Percentiles rank a stretch among this genome's conserved stretches.
phyloP scores from a whole-genome alignment of 495 filamentous ascomycete genomes.

The Penicillium longicatenatum region DNA sequence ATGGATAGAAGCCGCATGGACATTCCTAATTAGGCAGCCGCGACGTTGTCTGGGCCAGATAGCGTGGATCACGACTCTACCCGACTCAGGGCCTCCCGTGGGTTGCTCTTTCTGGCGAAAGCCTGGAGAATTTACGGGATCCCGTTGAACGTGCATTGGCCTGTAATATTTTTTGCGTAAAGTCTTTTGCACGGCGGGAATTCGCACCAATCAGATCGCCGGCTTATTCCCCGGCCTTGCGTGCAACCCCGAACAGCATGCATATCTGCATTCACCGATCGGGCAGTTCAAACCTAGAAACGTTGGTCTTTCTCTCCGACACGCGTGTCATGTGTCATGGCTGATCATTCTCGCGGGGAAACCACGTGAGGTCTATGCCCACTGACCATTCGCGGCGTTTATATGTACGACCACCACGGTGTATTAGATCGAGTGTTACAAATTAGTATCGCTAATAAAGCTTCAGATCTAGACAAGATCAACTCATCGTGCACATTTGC shows the following conservation, averaged over 20 bases:
- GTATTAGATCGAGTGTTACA: not conserved
- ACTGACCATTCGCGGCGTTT: too few relatives aligned
- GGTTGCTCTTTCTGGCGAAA: constrained; percentile 23
- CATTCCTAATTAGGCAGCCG: constrained; percentile 27
- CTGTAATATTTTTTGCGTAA: constrained; percentile 27
- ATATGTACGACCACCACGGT: not conserved
- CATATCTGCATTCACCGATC: constrained; percentile 9
- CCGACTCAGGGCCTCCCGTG: constrained; percentile 12
- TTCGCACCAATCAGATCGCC: constrained; percentile 18
- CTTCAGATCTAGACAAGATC: too few relatives aligned
- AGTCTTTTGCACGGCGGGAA: constrained; percentile 6
- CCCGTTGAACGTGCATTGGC: not conserved
- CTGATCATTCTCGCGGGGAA: constrained; percentile 17
- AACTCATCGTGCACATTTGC: too few relatives aligned
- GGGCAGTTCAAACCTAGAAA: constrained; percentile 20
- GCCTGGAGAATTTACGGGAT: constrained; percentile 20
- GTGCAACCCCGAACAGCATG: not conserved
- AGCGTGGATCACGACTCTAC: constrained; percentile 16
- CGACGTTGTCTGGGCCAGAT: constrained; percentile 11
- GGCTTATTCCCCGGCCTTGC: not conserved
- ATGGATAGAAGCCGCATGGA: constrained; percentile 28
- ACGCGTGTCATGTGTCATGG: not conserved
- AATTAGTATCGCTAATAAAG: not conserved
- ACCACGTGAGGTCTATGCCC: constrained; percentile 15
- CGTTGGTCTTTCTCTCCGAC: not conserved